Evolutionary conservation across 2,329 filamentous ascomycete genomes (phyloP).

Genomic region (Penicillium sp.): DNA sequence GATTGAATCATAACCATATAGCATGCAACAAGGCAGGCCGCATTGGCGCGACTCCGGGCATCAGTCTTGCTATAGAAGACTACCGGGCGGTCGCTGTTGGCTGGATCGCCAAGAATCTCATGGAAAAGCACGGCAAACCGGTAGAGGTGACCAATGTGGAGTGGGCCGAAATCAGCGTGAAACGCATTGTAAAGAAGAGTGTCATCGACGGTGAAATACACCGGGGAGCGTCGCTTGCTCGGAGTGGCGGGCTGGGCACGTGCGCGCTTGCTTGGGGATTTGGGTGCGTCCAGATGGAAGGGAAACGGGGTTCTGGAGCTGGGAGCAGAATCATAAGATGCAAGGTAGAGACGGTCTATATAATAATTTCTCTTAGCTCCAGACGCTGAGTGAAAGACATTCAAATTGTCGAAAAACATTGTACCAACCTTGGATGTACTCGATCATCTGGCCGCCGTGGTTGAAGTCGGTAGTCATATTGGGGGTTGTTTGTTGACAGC

Average conservation of each 20-base stretch:
- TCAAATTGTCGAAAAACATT: conserved; percentile 30
- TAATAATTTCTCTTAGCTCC: conserved; percentile 17
- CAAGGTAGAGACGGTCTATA: conserved; percentile 88
- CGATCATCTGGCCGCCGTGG: conserved; percentile 84
- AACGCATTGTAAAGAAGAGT: conserved; percentile 95
- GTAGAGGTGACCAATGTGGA: conserved; percentile 97
- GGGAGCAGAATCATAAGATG: conserved; percentile 81
- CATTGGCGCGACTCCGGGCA: conserved; percentile 83
- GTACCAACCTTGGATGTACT: conserved; percentile 85
- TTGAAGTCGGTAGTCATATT: conserved; percentile 52
- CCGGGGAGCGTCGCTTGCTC: conserved; percentile 61
- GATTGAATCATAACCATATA: conserved; percentile 99
- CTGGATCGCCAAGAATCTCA: conserved; percentile 86
- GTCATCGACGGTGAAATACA: conserved; percentile 95
- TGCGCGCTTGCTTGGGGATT: conserved; percentile 71
- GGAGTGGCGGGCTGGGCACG: conserved; percentile 61
- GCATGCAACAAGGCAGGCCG: conserved; percentile 89
- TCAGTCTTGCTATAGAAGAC: conserved; percentile 96
- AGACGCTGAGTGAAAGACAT: conserved; percentile 20
- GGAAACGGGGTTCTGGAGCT: conserved; percentile 82
- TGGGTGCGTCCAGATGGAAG: conserved; percentile 61
- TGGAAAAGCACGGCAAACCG: conserved; percentile 94
- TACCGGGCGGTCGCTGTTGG: conserved; percentile 83
- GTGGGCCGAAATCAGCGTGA: conserved; percentile 94
- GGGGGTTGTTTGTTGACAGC: conserved; percentile 6